Conservation (phyloP, 2,329 filamentous ascomycete species). For the Alternaria ventricosa region DNA sequence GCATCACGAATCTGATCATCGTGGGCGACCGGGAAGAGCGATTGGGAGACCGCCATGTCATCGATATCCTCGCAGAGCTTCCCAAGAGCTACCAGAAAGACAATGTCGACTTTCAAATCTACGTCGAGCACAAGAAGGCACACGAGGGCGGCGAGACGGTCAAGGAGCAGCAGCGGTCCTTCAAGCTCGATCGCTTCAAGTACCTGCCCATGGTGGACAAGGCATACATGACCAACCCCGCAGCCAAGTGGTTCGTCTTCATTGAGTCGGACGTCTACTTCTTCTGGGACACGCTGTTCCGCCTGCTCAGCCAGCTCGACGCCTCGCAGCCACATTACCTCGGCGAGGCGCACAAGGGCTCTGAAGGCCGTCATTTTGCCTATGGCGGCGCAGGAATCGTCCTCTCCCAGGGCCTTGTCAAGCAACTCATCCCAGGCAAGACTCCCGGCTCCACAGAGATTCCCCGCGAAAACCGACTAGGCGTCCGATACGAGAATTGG, state of each 20-base stretch:
- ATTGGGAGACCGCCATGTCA: conserved; percentile 58
- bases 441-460: conserved; percentile 35
- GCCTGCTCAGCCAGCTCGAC: conserved; percentile 51
- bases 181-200: conserved; percentile 66
- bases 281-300: conserved; percentile 51
- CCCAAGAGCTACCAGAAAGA: conserved; percentile 52
- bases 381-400: conserved; percentile 56
- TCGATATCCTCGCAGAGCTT: conserved; percentile 56
- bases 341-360: conserved; percentile 46
- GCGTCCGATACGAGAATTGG: conserved; percentile 40
- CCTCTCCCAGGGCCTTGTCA: conserved; percentile 61
- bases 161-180: conserved; percentile 59
- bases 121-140: conserved; percentile 54
- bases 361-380: conserved; percentile 47
- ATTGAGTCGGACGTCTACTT: conserved; percentile 49
- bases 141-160: conserved; percentile 45
- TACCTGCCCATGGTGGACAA: conserved; percentile 64
- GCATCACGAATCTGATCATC: conserved; percentile 62
- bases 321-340: conserved; percentile 47
- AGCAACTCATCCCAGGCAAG: conserved; percentile 49
- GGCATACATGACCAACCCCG: conserved; percentile 49
- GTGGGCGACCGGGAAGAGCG: conserved; percentile 66
- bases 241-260: conserved; percentile 50
- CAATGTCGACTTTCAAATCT: conserved; percentile 60
- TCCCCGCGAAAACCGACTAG: conserved; percentile 37